phyloP scores from a whole-genome alignment of 1,284 basidiomycete genomes.

The Ceratobasidium theobromae region DNA sequence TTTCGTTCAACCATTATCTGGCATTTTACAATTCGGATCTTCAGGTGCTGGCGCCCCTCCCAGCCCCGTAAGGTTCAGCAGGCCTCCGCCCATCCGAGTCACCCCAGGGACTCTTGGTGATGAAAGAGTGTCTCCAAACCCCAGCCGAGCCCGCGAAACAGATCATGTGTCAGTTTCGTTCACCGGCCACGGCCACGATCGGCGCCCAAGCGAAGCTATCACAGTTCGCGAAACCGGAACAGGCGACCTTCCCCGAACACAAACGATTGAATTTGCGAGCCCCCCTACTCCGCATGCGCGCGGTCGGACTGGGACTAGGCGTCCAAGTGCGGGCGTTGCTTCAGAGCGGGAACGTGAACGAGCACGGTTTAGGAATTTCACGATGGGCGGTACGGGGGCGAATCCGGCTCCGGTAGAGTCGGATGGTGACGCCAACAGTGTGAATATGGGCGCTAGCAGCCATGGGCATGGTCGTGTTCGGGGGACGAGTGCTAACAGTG shows the following conservation, averaged over 20 bases:
- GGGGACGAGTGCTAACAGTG: slow-evolving; percentile 16
- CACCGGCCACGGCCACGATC: slow-evolving; percentile 12
- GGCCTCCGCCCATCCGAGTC: slow-evolving; percentile 8
- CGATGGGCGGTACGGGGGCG: slow-evolving; percentile 32
- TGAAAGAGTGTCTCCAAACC: slow-evolving; percentile 33
- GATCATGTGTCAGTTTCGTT: slow-evolving; percentile 6
- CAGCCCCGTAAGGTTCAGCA: slow-evolving; percentile 28
- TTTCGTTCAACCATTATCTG: neutral
- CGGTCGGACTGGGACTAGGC: slow-evolving; percentile 30
- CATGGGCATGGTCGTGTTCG: neutral
- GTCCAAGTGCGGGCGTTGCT: slow-evolving; percentile 41
- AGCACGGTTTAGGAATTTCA: slow-evolving; percentile 33
- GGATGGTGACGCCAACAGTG: slow-evolving; percentile 21
- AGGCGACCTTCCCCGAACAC: slow-evolving; percentile 50
- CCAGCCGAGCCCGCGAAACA: slow-evolving; percentile 23
- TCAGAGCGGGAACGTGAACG: slow-evolving; percentile 41
- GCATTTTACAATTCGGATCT: neutral
- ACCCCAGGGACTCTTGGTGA: neutral
- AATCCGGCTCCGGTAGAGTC: neutral
- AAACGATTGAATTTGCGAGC: slow-evolving; percentile 57
- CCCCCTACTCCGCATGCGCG: slow-evolving; percentile 38
- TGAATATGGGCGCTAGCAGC: neutral
- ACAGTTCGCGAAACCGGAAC: slow-evolving; percentile 1
- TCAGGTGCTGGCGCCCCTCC: slow-evolving; percentile 10
- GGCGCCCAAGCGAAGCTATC: neutral